Base-by-base conservation (phyloP, 73 alveolate species). In the Breviolum minutum region DNA sequence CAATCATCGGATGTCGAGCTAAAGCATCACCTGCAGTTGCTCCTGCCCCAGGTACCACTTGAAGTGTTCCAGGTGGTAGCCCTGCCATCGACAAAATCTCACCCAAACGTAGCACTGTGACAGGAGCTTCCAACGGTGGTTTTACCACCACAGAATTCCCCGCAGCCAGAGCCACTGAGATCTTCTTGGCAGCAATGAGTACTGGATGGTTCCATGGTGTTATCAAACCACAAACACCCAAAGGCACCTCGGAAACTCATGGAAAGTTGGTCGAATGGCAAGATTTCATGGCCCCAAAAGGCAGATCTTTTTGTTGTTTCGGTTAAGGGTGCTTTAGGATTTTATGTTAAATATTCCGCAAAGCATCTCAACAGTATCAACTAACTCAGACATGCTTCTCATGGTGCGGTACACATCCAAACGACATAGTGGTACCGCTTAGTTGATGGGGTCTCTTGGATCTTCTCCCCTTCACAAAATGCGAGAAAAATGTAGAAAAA, bases 131-230 rank as follows among this genome's bases (percentile, higher is more conserved):
- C 80, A 99, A 99, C 5, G 99, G 99, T 1, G 99, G 99, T 99
- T 99, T 99, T 91, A 99, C 95, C 70, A 99, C 99, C 61, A 99
- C 95, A 40, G 99, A 92, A 88, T 95, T 96, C n/a, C 99, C 99
- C 14, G 99, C 99, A 30, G 99, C 99, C 70, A 99, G 97, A 87
- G 99, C 99, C 30, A 99, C 99, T 7, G 99, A 99, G 80, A 99
- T 87, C 99, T 99, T 99, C 99, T 99, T 96, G 8, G 99, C 99
- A 9, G 99, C 99, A 99, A 99, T 99, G 87, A 99, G 99, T 77
- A 99, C 98, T 69, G 99, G 99, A 94, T 99, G 99, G 94, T 99
- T 99, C 99, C 99, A 99, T 8, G 99, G 99, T n/a, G 99, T 99
- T 61, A 99, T 99, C 94, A 98, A 99, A 32, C 99, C 99, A 29